phyloP scores from a whole-genome alignment of 2,329 filamentous ascomycete genomes.

The Aspergillus sp. region DNA sequence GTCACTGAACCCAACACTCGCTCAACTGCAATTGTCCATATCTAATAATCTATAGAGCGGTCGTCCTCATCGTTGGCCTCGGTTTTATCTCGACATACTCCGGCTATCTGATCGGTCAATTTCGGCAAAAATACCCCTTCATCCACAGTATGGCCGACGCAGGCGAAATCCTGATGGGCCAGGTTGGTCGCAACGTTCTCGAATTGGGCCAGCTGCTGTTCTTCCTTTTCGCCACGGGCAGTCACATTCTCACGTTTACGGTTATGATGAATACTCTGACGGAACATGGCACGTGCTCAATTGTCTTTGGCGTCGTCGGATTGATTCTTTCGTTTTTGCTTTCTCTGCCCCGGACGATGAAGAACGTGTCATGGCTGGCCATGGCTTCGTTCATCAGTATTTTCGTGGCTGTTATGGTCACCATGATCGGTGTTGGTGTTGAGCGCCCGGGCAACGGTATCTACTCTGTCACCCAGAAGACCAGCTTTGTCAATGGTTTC shows the following conservation, averaged over 20 bases:
- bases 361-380: constrained; percentile 54
- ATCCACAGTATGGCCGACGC: constrained; percentile 63
- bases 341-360: constrained; percentile 54
- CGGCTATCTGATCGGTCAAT: constrained; percentile 52
- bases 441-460: constrained; percentile 32
- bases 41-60: constrained; percentile 26
- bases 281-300: constrained; percentile 53
- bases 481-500: constrained; percentile 48
- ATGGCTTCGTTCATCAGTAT: constrained; percentile 58
- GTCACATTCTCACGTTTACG: constrained; percentile 60
- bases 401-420: constrained; percentile 54
- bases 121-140: constrained; percentile 49
- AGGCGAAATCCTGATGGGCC: constrained; percentile 55
- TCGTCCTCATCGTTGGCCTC: constrained; percentile 47
- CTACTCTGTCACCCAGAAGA: constrained; percentile 27
- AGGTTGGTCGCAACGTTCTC: constrained; percentile 53
- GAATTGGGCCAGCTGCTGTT: constrained; percentile 55
- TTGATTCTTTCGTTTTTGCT: constrained; percentile 50
- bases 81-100: constrained; percentile 51
- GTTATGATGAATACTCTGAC: constrained; percentile 61
- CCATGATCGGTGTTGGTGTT: constrained; percentile 58
- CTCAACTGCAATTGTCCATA: neutral
- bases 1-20: constrained; percentile 6
- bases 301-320: constrained; percentile 53
- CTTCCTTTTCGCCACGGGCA: constrained; percentile 60